Evolutionary conservation across 1,284 basidiomycete genomes (phyloP).

Genomic region (Cutaneotrichosporon sp.): DNA sequence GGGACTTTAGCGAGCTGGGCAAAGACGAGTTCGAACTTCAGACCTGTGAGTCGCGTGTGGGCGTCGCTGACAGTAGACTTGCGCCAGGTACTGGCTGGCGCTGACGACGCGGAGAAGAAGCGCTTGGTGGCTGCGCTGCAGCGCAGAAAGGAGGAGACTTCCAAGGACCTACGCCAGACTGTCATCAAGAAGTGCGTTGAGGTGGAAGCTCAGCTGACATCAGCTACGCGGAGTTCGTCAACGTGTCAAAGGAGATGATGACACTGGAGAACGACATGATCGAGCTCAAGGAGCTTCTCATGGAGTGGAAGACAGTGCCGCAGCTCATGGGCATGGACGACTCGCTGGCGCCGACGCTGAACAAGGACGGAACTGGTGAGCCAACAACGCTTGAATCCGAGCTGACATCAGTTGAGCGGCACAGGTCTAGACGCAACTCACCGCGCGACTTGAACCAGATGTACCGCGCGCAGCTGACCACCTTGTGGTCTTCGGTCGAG

Average conservation of each 20-base stretch:
- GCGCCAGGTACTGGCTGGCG: conserved; percentile 45
- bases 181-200: conserved; percentile 82
- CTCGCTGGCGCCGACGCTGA: conserved; percentile 45
- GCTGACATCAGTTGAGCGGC: conserved; percentile 55
- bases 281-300: conserved; percentile 88
- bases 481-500: conserved; percentile 84
- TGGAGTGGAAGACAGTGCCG: conserved; percentile 93
- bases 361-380: conserved; percentile 47
- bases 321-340: conserved; percentile 87
- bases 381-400: neutral
- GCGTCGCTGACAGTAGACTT: conserved; percentile 12
- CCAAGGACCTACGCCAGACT: conserved; percentile 57
- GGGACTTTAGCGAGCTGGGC: conserved; percentile 66
- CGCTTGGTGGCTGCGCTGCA: conserved; percentile 49
- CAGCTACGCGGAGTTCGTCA: conserved; percentile 93
- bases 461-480: conserved; percentile 90
- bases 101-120: conserved; percentile 51
- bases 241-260: conserved; percentile 94
- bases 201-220: neutral
- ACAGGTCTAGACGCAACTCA: conserved; percentile 77
- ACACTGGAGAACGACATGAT: conserved; percentile 97
- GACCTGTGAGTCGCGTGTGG: conserved; percentile 61
- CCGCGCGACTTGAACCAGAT: conserved; percentile 88
- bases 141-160: conserved; percentile 42
- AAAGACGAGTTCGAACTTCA: conserved; percentile 76